Percentiles rank a stretch among this genome's conserved stretches.
These are phyloP conservation scores for Dryadomyces sulphureus DNA, from an alignment of 2,329 filamentous ascomycete species.

Conservation along the genomic window DNA sequence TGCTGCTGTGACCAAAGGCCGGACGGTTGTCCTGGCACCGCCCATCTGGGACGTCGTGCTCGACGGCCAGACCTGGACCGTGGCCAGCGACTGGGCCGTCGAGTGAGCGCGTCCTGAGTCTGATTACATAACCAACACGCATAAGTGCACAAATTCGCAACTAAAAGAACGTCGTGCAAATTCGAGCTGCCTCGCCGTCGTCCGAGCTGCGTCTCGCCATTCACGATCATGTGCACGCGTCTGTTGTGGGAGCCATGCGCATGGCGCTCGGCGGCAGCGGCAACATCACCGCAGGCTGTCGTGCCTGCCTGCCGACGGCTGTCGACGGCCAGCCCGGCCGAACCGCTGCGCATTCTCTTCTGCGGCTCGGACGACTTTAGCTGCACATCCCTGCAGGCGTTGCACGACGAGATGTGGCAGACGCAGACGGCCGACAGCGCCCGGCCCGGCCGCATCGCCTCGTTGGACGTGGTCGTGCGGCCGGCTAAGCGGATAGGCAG, in stretches of 20 bases:
- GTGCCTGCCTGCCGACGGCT: not conserved
- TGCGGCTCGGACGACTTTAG: constrained; percentile 87
- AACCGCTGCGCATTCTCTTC: constrained; percentile 73
- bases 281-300: not conserved
- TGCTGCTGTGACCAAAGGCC: not conserved
- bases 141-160: not conserved
- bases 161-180: not conserved
- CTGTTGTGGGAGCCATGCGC: not conserved
- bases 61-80: constrained; percentile 11
- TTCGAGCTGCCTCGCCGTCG: not conserved
- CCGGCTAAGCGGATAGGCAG: constrained; percentile 67
- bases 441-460: constrained; percentile 41
- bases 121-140: not conserved
- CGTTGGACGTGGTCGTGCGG: constrained; percentile 74
- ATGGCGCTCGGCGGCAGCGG: not conserved
- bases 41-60: constrained; percentile 13
- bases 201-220: not conserved
- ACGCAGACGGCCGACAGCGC: not conserved
- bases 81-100: constrained; percentile 12
- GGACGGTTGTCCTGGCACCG: constrained; percentile 16
- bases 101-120: not conserved
- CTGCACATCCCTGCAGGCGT: constrained; percentile 55
- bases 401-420: constrained; percentile 38
- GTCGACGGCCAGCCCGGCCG: constrained; percentile 9
- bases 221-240: not conserved